A percentile compares a stretch with the other conserved stretches of the same genome.
Evolutionary conservation across 257 asterid genomes (phyloP).

Genomic region (Solanum virginianum): DNA sequence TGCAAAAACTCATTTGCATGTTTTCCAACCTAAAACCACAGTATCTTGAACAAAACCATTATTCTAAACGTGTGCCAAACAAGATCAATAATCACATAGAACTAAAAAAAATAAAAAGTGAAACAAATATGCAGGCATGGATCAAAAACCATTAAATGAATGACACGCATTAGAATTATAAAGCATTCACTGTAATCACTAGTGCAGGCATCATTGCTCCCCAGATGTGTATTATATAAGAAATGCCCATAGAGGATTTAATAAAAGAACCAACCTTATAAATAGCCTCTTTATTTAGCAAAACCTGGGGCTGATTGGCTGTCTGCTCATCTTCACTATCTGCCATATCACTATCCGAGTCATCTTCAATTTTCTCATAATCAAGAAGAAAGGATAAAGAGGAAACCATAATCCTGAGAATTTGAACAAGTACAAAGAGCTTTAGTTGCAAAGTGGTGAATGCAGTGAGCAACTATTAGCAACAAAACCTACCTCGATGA

Average conservation of each 20-base stretch:
- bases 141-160: background rate
- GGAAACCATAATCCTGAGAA: conserved; percentile 86
- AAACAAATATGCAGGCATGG: background rate
- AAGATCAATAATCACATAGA: background rate
- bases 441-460: background rate
- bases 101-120: background rate
- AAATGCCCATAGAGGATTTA: background rate
- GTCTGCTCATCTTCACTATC: conserved; percentile 56
- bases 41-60: background rate
- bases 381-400: conserved; percentile 85
- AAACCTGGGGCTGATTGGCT: conserved; percentile 42
- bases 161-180: background rate
- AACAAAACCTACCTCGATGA: conserved; percentile 42
- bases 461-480: background rate
- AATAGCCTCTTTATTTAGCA: conserved; percentile 63
- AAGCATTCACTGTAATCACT: background rate
- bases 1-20: background rate
- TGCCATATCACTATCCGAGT: conserved; percentile 57
- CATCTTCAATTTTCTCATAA: conserved; percentile 77
- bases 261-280: conserved; percentile 60
- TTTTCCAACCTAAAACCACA: background rate
- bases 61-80: background rate
- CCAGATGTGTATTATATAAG: background rate
- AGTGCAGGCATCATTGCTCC: background rate
- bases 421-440: background rate